phyloP scores from a whole-genome alignment of 148 eudicot species.

The Silene uniflora region DNA sequence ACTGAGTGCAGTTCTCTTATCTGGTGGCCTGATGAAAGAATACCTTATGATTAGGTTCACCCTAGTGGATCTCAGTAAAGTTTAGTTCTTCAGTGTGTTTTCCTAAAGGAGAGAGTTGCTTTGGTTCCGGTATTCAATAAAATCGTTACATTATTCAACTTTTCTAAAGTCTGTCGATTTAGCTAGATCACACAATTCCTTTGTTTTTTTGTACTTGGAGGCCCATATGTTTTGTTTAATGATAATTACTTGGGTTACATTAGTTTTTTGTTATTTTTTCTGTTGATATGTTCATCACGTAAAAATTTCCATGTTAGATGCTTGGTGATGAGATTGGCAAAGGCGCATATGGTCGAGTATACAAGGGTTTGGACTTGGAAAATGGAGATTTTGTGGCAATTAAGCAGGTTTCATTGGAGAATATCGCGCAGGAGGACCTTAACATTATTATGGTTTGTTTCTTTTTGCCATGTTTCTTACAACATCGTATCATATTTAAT shows the following conservation, averaged over 20 bases:
- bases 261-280: slow-evolving; percentile 5
- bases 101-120: not conserved
- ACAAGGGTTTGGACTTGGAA: slow-evolving; percentile 98
- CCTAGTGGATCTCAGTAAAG: not conserved
- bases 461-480: not conserved
- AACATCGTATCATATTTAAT: not conserved
- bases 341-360: slow-evolving; percentile 98
- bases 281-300: not conserved
- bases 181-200: not conserved
- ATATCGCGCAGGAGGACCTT: slow-evolving; percentile 96
- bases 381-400: slow-evolving; percentile 99
- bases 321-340: slow-evolving; percentile 99
- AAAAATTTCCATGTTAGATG: slow-evolving; percentile 41
- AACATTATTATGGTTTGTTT: slow-evolving; percentile 81
- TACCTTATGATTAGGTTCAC: not conserved
- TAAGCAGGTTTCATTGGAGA: slow-evolving; percentile 94
- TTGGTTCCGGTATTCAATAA: not conserved
- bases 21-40: not conserved
- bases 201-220: not conserved
- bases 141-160: not conserved
- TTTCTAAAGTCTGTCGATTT: not conserved
- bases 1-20: not conserved
- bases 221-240: not conserved
- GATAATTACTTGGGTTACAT: not conserved
- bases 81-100: not conserved